A percentile compares a stretch with the other conserved stretches of the same genome.
These are phyloP conservation scores for Leishmania amazonensis DNA, from an alignment of 208 protist genomes.

Conservation along the genomic window DNA sequence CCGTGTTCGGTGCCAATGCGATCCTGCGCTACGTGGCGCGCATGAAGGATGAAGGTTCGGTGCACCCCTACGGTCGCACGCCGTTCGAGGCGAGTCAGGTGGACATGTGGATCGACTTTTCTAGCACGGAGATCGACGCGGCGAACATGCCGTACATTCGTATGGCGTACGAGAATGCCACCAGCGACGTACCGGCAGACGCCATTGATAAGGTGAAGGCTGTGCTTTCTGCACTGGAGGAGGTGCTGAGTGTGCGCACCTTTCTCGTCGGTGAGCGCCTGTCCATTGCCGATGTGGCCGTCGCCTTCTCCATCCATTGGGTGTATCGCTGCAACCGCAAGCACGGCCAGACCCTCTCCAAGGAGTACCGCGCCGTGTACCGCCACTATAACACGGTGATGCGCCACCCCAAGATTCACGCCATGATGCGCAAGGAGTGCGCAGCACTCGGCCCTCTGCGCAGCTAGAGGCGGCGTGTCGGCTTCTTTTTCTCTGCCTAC, in stretches of 20 bases:
- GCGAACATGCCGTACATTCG: conserved; percentile 52
- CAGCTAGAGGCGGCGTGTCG: conserved; percentile 5
- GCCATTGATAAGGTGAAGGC: conserved; percentile 43
- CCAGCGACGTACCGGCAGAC: conserved; percentile 24
- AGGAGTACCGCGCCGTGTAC: conserved; percentile 66
- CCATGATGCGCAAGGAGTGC: conserved; percentile 61
- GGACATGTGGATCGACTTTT: conserved; percentile 89
- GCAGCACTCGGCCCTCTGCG: conserved; percentile 45
- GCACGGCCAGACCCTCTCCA: conserved; percentile 54
- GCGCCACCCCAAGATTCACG: conserved; percentile 67
- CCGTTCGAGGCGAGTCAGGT: conserved; percentile 79
- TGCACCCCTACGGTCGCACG: conserved; percentile 75
- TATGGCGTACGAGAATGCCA: conserved; percentile 41
- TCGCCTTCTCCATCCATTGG: conserved; percentile 71
- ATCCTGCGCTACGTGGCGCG: conserved; percentile 83
- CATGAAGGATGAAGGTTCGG: conserved; percentile 30
- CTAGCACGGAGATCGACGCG: conserved; percentile 65
- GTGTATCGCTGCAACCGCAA: conserved; percentile 63
- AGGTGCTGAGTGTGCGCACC: conserved; percentile 69
- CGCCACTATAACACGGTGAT: conserved; percentile 85
- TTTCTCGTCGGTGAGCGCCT: conserved; percentile 87
- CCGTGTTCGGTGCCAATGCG: conserved; percentile 85
- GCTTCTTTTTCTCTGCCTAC: background rate
- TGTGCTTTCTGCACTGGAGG: conserved; percentile 57
- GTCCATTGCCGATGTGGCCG: conserved; percentile 76